phyloP scores from a whole-genome alignment of 768 basidiomycete species.

The Lanmaoa pseudosensibilis region DNA sequence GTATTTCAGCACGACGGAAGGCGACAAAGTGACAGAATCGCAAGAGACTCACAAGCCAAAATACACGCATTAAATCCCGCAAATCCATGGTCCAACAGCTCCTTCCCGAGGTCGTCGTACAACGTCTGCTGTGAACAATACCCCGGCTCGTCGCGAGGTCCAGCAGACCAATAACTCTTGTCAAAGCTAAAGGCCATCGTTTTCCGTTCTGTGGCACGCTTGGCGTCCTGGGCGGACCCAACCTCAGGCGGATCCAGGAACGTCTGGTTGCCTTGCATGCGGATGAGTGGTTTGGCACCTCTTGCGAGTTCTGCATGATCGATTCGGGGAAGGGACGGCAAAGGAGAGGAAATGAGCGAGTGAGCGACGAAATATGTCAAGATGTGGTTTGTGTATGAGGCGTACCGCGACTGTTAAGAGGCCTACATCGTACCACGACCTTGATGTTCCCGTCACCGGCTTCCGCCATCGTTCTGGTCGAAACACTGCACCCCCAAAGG shows the following conservation, averaged over 20 bases:
- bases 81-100: constrained; percentile 93
- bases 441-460: constrained; percentile 87
- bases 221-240: constrained; percentile 64
- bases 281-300: constrained; percentile 91
- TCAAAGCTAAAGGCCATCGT: constrained; percentile 92
- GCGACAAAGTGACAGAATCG: background rate
- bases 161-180: constrained; percentile 97
- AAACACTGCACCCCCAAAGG: constrained; percentile 17
- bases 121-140: constrained; percentile 96
- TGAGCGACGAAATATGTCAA: constrained; percentile 3
- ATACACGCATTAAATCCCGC: constrained; percentile 98
- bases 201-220: constrained; percentile 88
- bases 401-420: constrained; percentile 91
- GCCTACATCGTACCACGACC: constrained; percentile 93
- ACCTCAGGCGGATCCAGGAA: constrained; percentile 86
- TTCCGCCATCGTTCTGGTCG: constrained; percentile 57
- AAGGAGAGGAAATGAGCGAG: background rate
- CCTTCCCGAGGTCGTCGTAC: constrained; percentile 91
- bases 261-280: constrained; percentile 94
- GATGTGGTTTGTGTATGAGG: constrained; percentile 14
- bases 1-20: background rate
- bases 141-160: constrained; percentile 80
- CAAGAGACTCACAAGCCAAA: constrained; percentile 82
- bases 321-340: background rate
- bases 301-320: constrained; percentile 74